phyloP scores from a whole-genome alignment of 2,329 filamentous ascomycete species.

The Penicillium aurantiogriseum region DNA sequence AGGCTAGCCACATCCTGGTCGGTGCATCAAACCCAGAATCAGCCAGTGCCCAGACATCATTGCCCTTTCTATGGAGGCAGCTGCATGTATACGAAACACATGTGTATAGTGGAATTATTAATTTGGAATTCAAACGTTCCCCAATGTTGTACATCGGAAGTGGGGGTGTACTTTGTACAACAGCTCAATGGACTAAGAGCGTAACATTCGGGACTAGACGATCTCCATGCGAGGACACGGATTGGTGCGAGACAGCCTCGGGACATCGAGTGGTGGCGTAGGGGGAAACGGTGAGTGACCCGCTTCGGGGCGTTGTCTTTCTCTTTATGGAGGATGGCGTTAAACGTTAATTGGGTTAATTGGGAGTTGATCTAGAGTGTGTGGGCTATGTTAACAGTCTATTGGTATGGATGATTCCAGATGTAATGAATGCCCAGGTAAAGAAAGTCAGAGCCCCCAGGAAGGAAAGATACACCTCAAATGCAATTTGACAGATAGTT shows the following conservation, averaged over 20 bases:
- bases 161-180: too few relatives aligned
- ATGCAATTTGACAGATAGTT: neutral
- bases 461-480: neutral
- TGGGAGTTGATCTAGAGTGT: neutral
- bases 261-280: neutral
- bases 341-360: too few relatives aligned
- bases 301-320: neutral
- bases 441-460: neutral
- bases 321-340: neutral
- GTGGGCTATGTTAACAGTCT: neutral
- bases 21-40: neutral
- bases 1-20: neutral
- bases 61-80: neutral
- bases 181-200: neutral
- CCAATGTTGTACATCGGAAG: neutral
- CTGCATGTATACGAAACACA: neutral
- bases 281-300: neutral
- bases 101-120: neutral
- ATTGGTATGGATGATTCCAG: neutral
- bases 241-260: neutral
- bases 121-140: neutral
- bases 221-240: neutral
- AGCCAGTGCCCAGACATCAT: neutral
- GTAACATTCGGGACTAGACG: neutral
- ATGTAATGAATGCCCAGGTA: neutral